phyloP scores from a whole-genome alignment of 2,329 filamentous ascomycete species.

The Nigrospora sphaerica region DNA sequence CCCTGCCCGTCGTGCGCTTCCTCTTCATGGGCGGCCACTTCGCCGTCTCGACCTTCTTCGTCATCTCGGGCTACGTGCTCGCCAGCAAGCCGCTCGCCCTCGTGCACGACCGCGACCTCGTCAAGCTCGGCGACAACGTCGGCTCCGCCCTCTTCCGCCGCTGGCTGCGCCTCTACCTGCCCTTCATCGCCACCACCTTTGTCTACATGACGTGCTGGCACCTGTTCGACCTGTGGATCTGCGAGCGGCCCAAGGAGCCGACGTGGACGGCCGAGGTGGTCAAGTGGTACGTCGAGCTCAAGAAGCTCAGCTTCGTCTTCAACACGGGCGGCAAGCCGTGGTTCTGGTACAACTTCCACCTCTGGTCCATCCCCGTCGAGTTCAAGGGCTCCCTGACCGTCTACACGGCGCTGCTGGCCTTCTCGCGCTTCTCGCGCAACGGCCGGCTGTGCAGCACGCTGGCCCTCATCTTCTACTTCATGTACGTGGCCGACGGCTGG shows the following conservation, averaged over 20 bases:
- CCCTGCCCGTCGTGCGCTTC: conserved; percentile 50
- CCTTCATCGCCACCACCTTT: conserved; percentile 48
- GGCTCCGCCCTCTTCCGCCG: conserved; percentile 40
- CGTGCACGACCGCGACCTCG: conserved; percentile 34
- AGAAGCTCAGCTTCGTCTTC: conserved; percentile 64
- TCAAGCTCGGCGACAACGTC: conserved; percentile 34
- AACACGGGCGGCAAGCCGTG: conserved; percentile 49
- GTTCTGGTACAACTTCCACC: conserved; percentile 50
- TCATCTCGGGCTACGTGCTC: conserved; percentile 52
- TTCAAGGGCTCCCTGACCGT: conserved; percentile 57
- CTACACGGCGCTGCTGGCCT: conserved; percentile 49
- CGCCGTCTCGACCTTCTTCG: conserved; percentile 49
- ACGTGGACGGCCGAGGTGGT: conserved; percentile 43
- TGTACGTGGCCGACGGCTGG: conserved; percentile 61
- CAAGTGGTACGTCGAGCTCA: conserved; percentile 46
- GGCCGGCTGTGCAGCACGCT: conserved; percentile 47
- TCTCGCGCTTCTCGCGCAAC: conserved; percentile 46
- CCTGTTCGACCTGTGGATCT: conserved; percentile 37
- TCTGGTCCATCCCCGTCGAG: conserved; percentile 59
- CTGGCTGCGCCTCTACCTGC: conserved; percentile 41
- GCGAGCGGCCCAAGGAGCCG: conserved; percentile 27
- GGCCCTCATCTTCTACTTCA: conserved; percentile 54
- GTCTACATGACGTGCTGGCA: conserved; percentile 47
- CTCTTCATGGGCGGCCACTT: conserved; percentile 58
- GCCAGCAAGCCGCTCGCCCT: conserved; percentile 40